A percentile compares a stretch with the other conserved stretches of the same genome.
phyloP scores from a whole-genome alignment of 306 rosid genomes.

The Cicer chorassanicum region DNA sequence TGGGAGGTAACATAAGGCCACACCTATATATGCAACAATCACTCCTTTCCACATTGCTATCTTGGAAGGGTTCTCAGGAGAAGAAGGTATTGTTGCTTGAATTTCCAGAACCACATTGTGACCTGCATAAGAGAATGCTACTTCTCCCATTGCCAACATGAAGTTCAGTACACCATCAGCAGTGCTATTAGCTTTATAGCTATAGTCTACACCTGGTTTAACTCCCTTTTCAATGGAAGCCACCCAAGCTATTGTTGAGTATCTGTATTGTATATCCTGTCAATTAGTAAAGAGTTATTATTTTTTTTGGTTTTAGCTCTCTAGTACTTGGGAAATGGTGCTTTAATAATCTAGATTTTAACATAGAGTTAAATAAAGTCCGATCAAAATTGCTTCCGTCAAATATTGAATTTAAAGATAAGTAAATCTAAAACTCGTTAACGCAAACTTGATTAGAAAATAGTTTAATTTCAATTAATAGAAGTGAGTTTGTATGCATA shows the following conservation, averaged over 20 bases:
- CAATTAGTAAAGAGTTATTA: neutral
- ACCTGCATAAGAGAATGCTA: conserved; percentile 90
- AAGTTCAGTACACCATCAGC: conserved; percentile 54
- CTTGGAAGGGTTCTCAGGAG: conserved; percentile 77
- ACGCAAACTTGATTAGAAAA: no score
- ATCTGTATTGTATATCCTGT: conserved; percentile 45
- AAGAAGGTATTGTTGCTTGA: conserved; percentile 90
- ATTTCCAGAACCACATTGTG: conserved; percentile 88
- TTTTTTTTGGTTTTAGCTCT: no score
- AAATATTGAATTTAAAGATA: no score
- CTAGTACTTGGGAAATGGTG: no score
- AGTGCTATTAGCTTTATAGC: conserved; percentile 38
- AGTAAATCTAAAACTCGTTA: no score
- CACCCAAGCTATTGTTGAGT: conserved; percentile 82
- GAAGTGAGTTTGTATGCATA: no score
- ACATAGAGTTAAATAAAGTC: no score
- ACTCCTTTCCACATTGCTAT: conserved; percentile 93
- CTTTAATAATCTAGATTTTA: no score
- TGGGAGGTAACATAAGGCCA: conserved; percentile 79
- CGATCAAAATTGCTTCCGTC: no score
- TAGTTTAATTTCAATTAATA: no score
- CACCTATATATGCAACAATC: conserved; percentile 68
- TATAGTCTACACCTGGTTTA: conserved; percentile 52
- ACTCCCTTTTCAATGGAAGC: conserved; percentile 59
- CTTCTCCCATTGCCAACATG: conserved; percentile 72